phyloP scores from a whole-genome alignment of 768 basidiomycete genomes.

The Lactifluus volemus region DNA sequence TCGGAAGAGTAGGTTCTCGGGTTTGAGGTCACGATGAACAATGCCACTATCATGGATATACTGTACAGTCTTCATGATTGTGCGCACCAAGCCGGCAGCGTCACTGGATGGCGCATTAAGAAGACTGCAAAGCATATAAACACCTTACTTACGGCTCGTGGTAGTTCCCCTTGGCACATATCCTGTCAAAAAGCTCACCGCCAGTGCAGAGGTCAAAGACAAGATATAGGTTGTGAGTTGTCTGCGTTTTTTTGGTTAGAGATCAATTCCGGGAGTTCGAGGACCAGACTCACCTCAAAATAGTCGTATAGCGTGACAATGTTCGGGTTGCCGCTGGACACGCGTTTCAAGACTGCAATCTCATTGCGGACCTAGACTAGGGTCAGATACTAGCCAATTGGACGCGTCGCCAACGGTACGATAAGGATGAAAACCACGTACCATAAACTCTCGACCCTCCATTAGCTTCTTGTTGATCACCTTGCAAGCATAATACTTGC shows the following conservation, averaged over 20 bases:
- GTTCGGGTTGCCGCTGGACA: slow-evolving; percentile 84
- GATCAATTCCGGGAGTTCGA: not conserved
- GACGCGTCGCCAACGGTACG: not conserved
- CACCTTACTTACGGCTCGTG: slow-evolving; percentile 70
- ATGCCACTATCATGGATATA: slow-evolving; percentile 90
- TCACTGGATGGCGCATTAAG: slow-evolving; percentile 44
- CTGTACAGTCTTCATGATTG: slow-evolving; percentile 77
- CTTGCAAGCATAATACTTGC: slow-evolving; percentile 96
- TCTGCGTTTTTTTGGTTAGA: slow-evolving; percentile 35
- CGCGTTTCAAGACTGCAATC: slow-evolving; percentile 87
- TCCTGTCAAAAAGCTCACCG: slow-evolving; percentile 97
- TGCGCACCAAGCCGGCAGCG: slow-evolving; percentile 80
- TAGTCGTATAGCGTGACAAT: slow-evolving; percentile 94
- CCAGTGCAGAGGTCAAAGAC: slow-evolving; percentile 96
- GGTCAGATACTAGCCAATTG: slow-evolving; percentile 7
- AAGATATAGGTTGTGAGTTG: slow-evolving; percentile 87
- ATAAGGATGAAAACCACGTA: slow-evolving; percentile 29
- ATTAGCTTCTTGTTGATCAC: slow-evolving; percentile 99
- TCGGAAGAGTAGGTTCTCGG: slow-evolving; percentile 95
- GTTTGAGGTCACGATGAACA: slow-evolving; percentile 95
- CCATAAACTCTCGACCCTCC: slow-evolving; percentile 98
- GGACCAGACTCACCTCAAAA: slow-evolving; percentile 60
- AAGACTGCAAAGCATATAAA: slow-evolving; percentile 18
- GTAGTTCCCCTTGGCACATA: slow-evolving; percentile 95
- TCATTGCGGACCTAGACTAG: slow-evolving; percentile 80